Conservation (phyloP, 1,284 basidiomycete species). For the Puccinia coronata region DNA sequence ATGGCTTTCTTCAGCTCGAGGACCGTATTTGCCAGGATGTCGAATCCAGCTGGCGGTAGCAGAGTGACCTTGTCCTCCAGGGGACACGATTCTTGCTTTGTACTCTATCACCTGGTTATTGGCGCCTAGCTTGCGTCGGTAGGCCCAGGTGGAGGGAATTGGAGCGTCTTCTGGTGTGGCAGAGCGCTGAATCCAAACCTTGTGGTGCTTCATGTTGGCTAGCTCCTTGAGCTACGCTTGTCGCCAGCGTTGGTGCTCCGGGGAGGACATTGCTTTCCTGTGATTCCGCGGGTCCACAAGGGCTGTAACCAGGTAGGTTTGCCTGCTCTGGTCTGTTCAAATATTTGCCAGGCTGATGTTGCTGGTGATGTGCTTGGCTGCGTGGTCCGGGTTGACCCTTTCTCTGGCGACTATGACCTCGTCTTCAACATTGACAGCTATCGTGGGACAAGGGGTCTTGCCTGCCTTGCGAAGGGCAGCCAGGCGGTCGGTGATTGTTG, state of each 20-base stretch:
- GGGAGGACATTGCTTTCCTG: neutral
- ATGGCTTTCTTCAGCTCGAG: constrained; percentile 7
- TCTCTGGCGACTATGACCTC: too few species aligned
- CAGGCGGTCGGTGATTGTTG: neutral
- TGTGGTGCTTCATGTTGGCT: neutral
- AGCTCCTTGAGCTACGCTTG: neutral
- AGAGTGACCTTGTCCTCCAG: neutral
- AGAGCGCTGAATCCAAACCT: neutral
- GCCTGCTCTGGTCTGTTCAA: too few species aligned
- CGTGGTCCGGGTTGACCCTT: too few species aligned
- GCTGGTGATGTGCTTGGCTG: neutral
- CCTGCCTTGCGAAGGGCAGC: too few species aligned
- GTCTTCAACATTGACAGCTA: too few species aligned
- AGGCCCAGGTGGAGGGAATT: neutral
- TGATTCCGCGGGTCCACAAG: neutral
- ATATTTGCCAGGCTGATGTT: too few species aligned
- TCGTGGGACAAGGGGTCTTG: too few species aligned
- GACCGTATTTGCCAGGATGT: neutral
- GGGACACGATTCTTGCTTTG: neutral
- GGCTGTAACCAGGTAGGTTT: neutral
- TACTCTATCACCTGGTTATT: neutral
- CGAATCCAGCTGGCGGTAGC: neutral
- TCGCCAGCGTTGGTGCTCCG: neutral
- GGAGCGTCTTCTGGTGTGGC: neutral
- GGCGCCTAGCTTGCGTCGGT: too few species aligned